Conservation (phyloP, 352 stramenopile species). For the Phytophthora lateralis region DNA sequence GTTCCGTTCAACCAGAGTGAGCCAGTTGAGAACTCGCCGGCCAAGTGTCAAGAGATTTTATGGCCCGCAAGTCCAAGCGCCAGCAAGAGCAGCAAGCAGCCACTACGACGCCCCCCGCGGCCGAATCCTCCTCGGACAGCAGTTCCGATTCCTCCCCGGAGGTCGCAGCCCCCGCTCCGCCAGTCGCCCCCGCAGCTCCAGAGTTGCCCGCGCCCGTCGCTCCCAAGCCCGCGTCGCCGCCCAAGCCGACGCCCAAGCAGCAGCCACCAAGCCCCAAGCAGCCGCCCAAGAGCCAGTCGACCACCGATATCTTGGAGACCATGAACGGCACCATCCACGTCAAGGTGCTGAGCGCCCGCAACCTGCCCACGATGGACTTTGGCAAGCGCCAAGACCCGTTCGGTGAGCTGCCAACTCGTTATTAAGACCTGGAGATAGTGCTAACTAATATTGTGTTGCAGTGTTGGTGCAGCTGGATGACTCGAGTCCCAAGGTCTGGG, state of each 20-base stretch:
- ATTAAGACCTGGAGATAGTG: background rate
- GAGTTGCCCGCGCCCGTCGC: conserved; percentile 9
- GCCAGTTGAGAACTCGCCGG: conserved; percentile 37
- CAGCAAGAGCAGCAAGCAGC: conserved; percentile 19
- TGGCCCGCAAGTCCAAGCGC: conserved; percentile 40
- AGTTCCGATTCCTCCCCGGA: conserved; percentile 26
- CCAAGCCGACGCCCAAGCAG: conserved; percentile 23
- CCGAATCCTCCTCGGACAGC: conserved; percentile 12
- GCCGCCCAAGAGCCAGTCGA: background rate
- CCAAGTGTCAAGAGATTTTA: conserved; percentile 30
- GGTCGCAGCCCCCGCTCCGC: conserved; percentile 5
- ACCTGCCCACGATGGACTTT: conserved; percentile 80
- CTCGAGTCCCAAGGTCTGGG: conserved; percentile 62
- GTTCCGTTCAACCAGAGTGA: conserved; percentile 32
- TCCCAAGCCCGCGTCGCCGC: conserved; percentile 11
- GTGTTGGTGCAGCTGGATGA: conserved; percentile 75
- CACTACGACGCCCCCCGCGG: conserved; percentile 13
- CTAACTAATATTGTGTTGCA: conserved; percentile 31
- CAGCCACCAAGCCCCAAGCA: conserved; percentile 16
- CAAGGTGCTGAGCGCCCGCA: conserved; percentile 60
- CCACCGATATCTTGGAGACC: conserved; percentile 1
- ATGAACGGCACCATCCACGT: conserved; percentile 82
- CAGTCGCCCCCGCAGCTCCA: background rate
- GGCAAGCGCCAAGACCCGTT: conserved; percentile 82
- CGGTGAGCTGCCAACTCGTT: conserved; percentile 34